Evolutionary conservation across 768 basidiomycete species (phyloP), one percentile per base, ranked within the genome.

Genomic region (Cubamyces sp.): DNA sequence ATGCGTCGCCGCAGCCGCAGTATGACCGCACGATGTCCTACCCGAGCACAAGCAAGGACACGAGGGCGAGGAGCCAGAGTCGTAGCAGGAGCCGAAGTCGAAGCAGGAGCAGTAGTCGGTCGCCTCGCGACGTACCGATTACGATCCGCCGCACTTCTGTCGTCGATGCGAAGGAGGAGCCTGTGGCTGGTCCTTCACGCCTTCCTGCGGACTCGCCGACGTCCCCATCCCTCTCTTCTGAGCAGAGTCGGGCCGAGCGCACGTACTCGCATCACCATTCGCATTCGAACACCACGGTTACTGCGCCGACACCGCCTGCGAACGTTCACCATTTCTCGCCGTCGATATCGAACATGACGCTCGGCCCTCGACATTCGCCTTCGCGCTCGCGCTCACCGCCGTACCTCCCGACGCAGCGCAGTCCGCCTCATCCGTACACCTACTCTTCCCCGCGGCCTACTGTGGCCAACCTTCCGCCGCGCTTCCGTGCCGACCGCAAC

Each of bases 271-370:
- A 83, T 58, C 67, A 76, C 30, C 84, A 85, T 66, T 77, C 81
- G 18, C 76, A 79, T 42, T 84, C 84, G 5, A 79, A 74, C 60
- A 74, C 81, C 5, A 85, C 82, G 0, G 76, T 82, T 57, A 79
- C 78, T 15, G 73, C 81, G 14, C 73, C 76, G 11, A 78, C 79
- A 3, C 78, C 79, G 8, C 74, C 76, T 40, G 73, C 76, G 19
- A 67, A 54, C 68, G 64, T 54, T 16, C 60, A 57, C 53, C 54
- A 58, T 57, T 65, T 70, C 54, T 26, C 60, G 14, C 19, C 54
- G 5, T 45, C 45, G 54, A 48, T 60, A 50, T 60, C 66, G 62
- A 54, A 56, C 61, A 69, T 66, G 61, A 68, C 55, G 11, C 68
- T 66, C 53, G 71, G 66, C 43, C 64, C 62, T 57, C 56, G 64